A percentile compares a stretch with the other conserved stretches of the same genome.
phyloP scores from a whole-genome alignment of 2,329 filamentous ascomycete genomes.

The Aspergillus pseudoglaucus region DNA sequence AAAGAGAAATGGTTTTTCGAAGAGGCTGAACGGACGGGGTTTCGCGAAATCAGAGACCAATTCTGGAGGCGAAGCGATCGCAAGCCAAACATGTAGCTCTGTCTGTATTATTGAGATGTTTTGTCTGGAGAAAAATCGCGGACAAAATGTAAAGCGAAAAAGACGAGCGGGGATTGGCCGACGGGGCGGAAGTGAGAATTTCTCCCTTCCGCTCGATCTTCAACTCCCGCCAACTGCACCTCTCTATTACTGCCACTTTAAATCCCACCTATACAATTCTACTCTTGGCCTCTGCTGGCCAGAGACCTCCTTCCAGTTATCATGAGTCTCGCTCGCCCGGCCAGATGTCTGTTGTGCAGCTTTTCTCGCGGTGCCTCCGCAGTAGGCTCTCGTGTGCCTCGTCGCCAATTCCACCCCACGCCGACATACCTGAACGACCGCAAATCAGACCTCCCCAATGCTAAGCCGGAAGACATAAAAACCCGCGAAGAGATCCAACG shows the following conservation, averaged over 20 bases:
- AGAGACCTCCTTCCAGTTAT: constrained; percentile 20
- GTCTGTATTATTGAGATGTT: not conserved
- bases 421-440: constrained; percentile 30
- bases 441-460: constrained; percentile 35
- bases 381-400: constrained; percentile 36
- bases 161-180: constrained; percentile 17
- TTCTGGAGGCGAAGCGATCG: not conserved
- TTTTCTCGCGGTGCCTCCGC: constrained; percentile 36
- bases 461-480: constrained; percentile 30
- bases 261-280: constrained; percentile 1
- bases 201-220: not conserved
- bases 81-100: not conserved
- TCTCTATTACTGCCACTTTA: constrained; percentile 3
- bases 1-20: not conserved
- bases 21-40: not conserved
- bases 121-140: not conserved
- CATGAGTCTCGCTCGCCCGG: constrained; percentile 46
- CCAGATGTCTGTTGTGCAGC: constrained; percentile 46
- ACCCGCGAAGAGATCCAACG: constrained; percentile 15
- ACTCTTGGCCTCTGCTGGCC: constrained; percentile 21
- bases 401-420: constrained; percentile 45
- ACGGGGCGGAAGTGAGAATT: not conserved
- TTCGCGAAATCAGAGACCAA: not conserved
- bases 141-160: constrained; percentile 8
- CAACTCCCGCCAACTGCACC: not conserved